These are phyloP conservation scores for Cubamyces sp. DNA, from an alignment of 768 basidiomycete genomes.

Conservation along the genomic window DNA sequence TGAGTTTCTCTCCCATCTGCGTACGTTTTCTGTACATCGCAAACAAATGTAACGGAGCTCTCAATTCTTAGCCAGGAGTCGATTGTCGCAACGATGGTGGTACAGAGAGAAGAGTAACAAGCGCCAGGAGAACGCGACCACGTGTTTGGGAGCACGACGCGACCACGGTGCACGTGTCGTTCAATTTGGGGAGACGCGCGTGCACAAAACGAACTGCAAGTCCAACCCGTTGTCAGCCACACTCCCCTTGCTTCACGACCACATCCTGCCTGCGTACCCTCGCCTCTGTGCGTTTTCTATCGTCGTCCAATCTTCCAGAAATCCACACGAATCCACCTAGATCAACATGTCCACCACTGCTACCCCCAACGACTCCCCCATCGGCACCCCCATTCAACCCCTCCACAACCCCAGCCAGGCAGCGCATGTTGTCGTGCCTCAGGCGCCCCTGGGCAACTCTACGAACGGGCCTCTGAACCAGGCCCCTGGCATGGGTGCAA, in stretches of 20 bases:
- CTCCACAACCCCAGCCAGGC: slow-evolving; percentile 86
- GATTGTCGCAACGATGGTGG: background rate
- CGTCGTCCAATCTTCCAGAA: background rate
- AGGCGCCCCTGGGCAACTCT: slow-evolving; percentile 77
- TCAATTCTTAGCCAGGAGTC: too few species aligned
- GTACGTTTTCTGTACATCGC: too few species aligned
- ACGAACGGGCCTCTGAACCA: slow-evolving; percentile 56
- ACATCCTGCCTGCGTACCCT: slow-evolving; percentile 11
- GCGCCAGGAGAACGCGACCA: slow-evolving; percentile 19
- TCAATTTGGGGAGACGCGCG: slow-evolving; percentile 24
- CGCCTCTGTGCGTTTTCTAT: background rate
- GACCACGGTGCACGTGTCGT: slow-evolving; percentile 29
- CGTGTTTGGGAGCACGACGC: slow-evolving; percentile 19
- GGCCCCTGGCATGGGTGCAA: slow-evolving; percentile 80
- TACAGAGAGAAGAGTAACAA: background rate
- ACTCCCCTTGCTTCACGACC: slow-evolving; percentile 21
- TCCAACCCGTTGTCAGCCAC: slow-evolving; percentile 20
- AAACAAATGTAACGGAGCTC: too few species aligned
- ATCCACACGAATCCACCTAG: slow-evolving; percentile 3
- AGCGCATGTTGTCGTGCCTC: slow-evolving; percentile 75
- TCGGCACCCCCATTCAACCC: slow-evolving; percentile 64
- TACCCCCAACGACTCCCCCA: slow-evolving; percentile 71
- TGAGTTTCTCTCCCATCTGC: too few species aligned
- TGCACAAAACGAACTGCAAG: slow-evolving; percentile 21
- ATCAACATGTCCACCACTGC: slow-evolving; percentile 55